Evolutionary conservation across 225 moss, liverwort and hornwort species (phyloP), one percentile per base, ranked within the genome.

Genomic region (Takakia lepidozioides): DNA sequence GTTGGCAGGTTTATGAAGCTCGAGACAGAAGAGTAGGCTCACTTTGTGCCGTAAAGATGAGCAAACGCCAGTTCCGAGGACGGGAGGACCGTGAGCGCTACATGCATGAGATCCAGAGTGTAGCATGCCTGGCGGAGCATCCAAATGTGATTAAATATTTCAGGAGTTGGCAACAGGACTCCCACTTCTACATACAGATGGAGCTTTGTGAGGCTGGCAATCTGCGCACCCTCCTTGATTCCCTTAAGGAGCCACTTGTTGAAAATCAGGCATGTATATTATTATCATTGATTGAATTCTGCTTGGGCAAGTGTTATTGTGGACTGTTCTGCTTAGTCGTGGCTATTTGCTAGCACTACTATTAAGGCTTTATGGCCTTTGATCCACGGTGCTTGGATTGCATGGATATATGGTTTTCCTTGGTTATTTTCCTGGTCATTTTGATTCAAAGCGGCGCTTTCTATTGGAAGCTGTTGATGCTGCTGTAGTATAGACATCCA

Each of bases 141-240:
- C 74, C 71, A 13, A 87, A 98, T 62, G 91, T 98, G 5, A 87
- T 98, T 18, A 98, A 98, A 62, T 98, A 98, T 49, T 91, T 78
- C 44, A 70, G 98, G 65, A 87, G 91, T 54, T 98, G 98, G 98
- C 98, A 98, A 68, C 98, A 98, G 55, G 82, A 85, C 37, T 87
- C 98, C 19, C 98, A 98, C 52, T 98, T 98, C 57, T 98, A 98
- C 11, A 91, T 91, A 37, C 98, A 98, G 62, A 98, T 98, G 98
- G 98, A 98, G 79, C 76, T 98, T 6, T 98, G 98, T 55, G 98
- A 98, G 56, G 75, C 82, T 13, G 98, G 98, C 53, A 98, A 83
- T 32, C 82, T 98, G 20, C 78, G 98, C 14, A 91, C 67, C 58
- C 66, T 91, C 13, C 71, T 91, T 3, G 98, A 98, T 57, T 75